phyloP scores from a whole-genome alignment of 2,329 filamentous ascomycete genomes.

The Daldinia sp. region DNA sequence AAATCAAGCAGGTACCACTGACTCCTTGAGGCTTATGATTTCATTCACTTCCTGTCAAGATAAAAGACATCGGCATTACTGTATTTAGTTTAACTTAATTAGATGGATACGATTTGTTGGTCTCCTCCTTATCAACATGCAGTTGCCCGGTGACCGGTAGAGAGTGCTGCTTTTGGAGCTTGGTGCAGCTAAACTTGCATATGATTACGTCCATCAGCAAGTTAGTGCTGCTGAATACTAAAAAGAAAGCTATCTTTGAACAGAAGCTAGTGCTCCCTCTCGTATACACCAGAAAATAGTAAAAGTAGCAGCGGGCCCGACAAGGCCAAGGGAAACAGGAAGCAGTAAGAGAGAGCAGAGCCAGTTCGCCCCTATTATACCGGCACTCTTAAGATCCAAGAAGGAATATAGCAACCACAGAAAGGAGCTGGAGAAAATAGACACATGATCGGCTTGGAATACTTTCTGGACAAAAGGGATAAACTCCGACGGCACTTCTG shows the following conservation, averaged over 20 bases:
- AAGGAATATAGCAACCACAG: slow-evolving; percentile 41
- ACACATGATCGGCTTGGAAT: slow-evolving; percentile 33
- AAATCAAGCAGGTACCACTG: no score
- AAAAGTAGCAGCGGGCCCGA: slow-evolving; percentile 34
- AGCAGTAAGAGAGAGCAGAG: slow-evolving; percentile 21
- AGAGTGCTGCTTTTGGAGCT: no score
- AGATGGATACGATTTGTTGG: no score
- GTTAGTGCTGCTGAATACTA: not conserved
- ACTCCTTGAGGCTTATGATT: no score
- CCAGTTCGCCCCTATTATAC: slow-evolving; percentile 22
- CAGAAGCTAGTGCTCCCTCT: slow-evolving; percentile 23
- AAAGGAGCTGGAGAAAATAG: slow-evolving; percentile 23
- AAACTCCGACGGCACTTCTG: slow-evolving; percentile 24
- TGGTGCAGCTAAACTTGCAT: no score
- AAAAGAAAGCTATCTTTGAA: slow-evolving; percentile 1
- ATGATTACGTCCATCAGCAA: no score
- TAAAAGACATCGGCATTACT: no score
- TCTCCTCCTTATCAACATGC: no score
- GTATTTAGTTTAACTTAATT: not conserved
- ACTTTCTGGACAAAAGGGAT: slow-evolving; percentile 26
- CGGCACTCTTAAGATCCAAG: slow-evolving; percentile 26
- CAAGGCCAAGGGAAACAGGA: slow-evolving; percentile 5
- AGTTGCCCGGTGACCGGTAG: no score
- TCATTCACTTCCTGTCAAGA: no score
- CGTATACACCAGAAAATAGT: slow-evolving; percentile 31